Base-by-base conservation (phyloP, 2,329 filamentous ascomycete genomes). In the Diplodia sapinea region DNA sequence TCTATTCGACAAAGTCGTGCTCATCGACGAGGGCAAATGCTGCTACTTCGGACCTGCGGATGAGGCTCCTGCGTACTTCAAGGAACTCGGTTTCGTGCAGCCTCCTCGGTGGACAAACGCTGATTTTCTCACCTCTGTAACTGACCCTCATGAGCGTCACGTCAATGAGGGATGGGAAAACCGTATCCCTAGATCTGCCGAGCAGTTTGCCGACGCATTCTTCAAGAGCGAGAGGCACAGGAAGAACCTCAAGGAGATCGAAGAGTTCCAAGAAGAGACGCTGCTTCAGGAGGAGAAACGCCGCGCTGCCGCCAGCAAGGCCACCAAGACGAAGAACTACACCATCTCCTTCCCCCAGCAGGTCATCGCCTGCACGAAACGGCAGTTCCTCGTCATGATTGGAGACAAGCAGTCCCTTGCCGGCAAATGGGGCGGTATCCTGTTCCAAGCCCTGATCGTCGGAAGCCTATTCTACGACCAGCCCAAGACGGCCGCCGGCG, bases 121-220 rank as follows among this genome's bases (percentile, higher is more conserved):
- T 23, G 90, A 92, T 74, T 92, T 91, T 80, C 78, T 92, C 59
- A 92, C 89, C 1, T 90, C 88, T 26, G 89, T 92, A 79, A 91
- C 89, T 8, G 86, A 87, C 52, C 80, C 84, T 1, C 81, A 87
- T 66, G 88, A 89, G 68, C 82, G 88, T 38, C 79, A 85, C 38
- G 75, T 88, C 20, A 83, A 82, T 50, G 74, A 83, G 17, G 87
- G 86, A 1, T 89, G 82, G 76, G 85, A 89, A 73, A 75, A 87
- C 70, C 82, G 82, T 4, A 83, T 86, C 33, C 87, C 87, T 0
- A 79, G 84, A 17, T 85, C 83, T 1, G 78, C 84, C 6, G 82
- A 83, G 5, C 83, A 88, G 40, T 88, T 89, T 70, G 84, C 84
- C 26, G 78, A 81, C 15, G 79, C 72, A 23, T 81, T 80, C 66